Evolutionary conservation across 441 rosid species (phyloP).

Genomic region (California macrophylla): DNA sequence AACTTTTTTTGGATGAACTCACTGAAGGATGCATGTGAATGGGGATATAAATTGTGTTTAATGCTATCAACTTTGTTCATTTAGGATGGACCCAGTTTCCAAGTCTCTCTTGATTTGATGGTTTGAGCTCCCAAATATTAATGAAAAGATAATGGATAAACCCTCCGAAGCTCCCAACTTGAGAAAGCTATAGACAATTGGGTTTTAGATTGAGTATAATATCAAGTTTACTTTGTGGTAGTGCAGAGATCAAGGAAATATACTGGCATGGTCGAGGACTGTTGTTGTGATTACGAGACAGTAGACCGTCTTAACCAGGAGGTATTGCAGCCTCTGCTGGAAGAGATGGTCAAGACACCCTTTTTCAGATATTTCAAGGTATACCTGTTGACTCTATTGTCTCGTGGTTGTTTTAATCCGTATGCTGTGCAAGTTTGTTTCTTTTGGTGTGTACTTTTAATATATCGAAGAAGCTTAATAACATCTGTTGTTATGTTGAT

Average conservation of each 20-base stretch:
- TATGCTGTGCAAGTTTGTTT: not conserved
- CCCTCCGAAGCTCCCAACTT: not conserved
- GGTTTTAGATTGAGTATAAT: not conserved
- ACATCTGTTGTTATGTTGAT: not conserved
- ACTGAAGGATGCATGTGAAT: not conserved
- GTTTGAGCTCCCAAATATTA: not conserved
- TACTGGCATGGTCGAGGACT: conserved; percentile 73
- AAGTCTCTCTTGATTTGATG: not conserved
- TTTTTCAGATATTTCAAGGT: conserved; percentile 87
- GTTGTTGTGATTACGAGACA: conserved; percentile 82
- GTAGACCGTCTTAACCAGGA: conserved; percentile 54
- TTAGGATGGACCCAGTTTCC: not conserved
- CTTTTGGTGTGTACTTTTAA: not conserved
- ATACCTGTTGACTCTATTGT: not conserved
- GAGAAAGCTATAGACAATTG: not conserved
- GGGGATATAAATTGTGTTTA: not conserved
- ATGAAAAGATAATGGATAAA: not conserved
- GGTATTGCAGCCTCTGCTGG: conserved; percentile 66
- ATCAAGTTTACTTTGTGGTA: not conserved
- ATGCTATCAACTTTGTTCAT: not conserved
- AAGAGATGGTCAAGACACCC: conserved; percentile 62
- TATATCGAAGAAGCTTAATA: not conserved
- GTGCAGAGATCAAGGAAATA: conserved; percentile 21
- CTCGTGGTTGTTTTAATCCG: too few relatives aligned
- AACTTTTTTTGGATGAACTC: not conserved